Evolutionary conservation across 176 grass and related monocot genomes (phyloP), one percentile per base, ranked within the genome.

Genomic region (Bonia amplexicaulis): DNA sequence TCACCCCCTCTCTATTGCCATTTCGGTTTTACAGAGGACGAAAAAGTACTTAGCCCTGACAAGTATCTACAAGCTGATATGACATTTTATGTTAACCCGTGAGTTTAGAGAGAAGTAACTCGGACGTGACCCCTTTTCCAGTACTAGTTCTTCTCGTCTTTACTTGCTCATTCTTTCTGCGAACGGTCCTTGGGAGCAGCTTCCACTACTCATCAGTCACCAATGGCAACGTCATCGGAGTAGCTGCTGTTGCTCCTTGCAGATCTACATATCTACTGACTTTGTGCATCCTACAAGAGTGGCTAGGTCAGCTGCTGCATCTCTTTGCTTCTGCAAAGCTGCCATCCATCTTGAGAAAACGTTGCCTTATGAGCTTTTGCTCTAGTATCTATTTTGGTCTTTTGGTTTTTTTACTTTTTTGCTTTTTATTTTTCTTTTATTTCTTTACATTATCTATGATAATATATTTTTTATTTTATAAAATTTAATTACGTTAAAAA

Each of bases 21-120:
- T n/a, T n/a, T n/a, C n/a, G n/a, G n/a, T n/a, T n/a, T n/a, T n/a
- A n/a, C n/a, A n/a, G n/a, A n/a, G n/a, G 31, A 53, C 63, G 62
- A 20, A 52, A 12, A 29, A 87, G 74, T 31, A 83, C 85, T 83
- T 87, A 74, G 58, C 14, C 9, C 85, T 87, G 75, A 54, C 75
- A 52, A 55, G 71, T 35, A 40, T 81, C 62, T 40, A 12, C 74
- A 69, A 79, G 57, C 48, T 67, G 67, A 39, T 66, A 29, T 14
- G 74, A 6, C 68, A 86, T 77, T 86, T 19, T 55, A 22, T 42
- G 83, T 90, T 47, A 82, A 71, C 45, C 63, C 27, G 44, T 42
- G 72, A 77, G 72, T 33, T 45, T 69, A 58, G 47, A 71, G 66
- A 47, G 76, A 84, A 54, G 15, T 7, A 35, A 27, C 57, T 59